Conservation (phyloP, 2,329 filamentous ascomycete species). For the Xylaria sp. region DNA sequence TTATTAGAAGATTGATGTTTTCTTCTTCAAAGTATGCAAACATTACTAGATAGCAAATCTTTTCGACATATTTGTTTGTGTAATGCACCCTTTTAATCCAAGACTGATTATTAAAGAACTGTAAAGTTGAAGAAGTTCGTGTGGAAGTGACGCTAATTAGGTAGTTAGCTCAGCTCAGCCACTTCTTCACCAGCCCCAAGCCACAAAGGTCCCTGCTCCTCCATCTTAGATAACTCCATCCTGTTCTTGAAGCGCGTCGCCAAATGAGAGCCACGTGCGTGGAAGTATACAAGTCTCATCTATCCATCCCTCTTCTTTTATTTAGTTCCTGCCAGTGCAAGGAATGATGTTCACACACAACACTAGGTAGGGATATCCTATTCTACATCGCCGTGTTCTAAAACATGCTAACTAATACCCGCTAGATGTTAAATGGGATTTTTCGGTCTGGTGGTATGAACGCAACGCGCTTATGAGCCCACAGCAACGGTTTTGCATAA, state of each 20-base stretch:
- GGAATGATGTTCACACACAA: constrained; percentile 18
- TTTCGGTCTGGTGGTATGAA: constrained; percentile 18
- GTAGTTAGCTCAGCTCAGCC: constrained; percentile 18
- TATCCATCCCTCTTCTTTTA: not conserved
- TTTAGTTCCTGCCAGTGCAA: not conserved
- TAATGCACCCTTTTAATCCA: not conserved
- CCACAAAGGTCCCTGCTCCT: constrained; percentile 20
- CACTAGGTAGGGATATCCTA: constrained; percentile 14
- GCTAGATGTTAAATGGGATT: constrained; percentile 18
- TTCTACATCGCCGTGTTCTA: not conserved
- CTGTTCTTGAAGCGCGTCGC: constrained; percentile 34
- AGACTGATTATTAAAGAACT: too few relatives aligned
- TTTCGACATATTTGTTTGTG: not conserved
- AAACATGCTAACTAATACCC: constrained; percentile 4
- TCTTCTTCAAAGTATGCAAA: too few relatives aligned
- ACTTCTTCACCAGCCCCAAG: constrained; percentile 23
- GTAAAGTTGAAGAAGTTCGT: not conserved
- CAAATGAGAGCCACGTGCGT: constrained; percentile 24
- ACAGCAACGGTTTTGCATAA: not conserved
- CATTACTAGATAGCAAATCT: too few relatives aligned
- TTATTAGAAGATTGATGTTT: too few relatives aligned
- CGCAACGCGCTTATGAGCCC: constrained; percentile 25
- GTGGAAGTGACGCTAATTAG: not conserved
- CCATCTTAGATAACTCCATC: constrained; percentile 16
- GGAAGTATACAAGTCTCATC: constrained; percentile 3